Evolutionary conservation across 78 protist genomes (phyloP).

Genomic region (Dictyostelium purpureum): DNA sequence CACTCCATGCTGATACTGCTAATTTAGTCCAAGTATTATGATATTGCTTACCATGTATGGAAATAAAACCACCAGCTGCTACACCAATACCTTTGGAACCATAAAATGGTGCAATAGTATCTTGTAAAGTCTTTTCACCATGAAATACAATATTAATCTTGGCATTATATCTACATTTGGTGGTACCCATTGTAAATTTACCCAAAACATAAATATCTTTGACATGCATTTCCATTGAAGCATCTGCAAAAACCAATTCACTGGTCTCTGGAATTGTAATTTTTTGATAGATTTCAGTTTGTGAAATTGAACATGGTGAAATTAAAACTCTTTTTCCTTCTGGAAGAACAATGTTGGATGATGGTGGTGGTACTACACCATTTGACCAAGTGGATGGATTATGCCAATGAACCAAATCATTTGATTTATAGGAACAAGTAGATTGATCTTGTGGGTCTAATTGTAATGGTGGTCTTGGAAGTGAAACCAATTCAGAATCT

Average conservation of each 20-base stretch:
- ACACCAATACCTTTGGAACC: conserved; percentile 80
- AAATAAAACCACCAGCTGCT: conserved; percentile 12
- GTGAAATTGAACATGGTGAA: conserved; percentile 49
- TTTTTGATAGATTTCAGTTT: neutral
- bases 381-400: conserved; percentile 71
- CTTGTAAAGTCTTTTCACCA: conserved; percentile 15
- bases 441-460: conserved; percentile 1
- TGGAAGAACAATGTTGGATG: conserved; percentile 25
- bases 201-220: conserved; percentile 51
- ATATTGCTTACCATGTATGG: conserved; percentile 74
- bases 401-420: conserved; percentile 61
- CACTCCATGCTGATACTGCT: conserved; percentile 66
- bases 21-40: conserved; percentile 82
- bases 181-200: conserved; percentile 46
- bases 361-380: conserved; percentile 60
- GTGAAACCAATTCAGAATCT: conserved; percentile 12
- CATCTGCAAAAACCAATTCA: conserved; percentile 58
- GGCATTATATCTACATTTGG: conserved; percentile 32
- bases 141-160: conserved; percentile 50
- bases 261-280: conserved; percentile 46
- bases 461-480: neutral
- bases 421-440: conserved; percentile 41
- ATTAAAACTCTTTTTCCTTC: conserved; percentile 48
- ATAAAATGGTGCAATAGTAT: conserved; percentile 4
- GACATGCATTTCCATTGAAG: conserved; percentile 20